Evolutionary conservation across 345 rosid genomes (phyloP), one percentile per base, ranked within the genome.

Genomic region (Citrus glauca): DNA sequence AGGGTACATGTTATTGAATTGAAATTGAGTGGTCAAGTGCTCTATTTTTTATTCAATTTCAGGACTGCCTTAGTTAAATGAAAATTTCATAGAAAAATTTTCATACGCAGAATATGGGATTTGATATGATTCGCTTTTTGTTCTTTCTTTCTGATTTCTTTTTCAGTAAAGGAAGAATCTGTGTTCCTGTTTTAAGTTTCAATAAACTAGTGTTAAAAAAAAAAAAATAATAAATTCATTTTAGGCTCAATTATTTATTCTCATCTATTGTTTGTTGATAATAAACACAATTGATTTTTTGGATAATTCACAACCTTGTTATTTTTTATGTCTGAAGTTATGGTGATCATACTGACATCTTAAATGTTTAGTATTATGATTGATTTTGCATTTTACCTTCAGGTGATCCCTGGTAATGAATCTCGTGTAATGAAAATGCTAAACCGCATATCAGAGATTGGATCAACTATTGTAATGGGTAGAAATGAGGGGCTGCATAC

Each of bases 331-430:
- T 63, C 53, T 40, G 35, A 62, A 45, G 50, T 53, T 53, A 5
- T 35, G 57, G 65, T 69, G 33, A 71, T 3, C 37, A 22, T 79
- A 6, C 40, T 11, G 30, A 20, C 66, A 30, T 33, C 30, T 77
- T 28, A 57, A 33, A 57, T 79, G 20, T 77, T 74, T 42, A 68
- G 69, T 40, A 72, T 14, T 72, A 32, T 61, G 30, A 68, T 38
- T 28, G 37, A 9, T 82, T 63, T 35, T 61, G 28, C 66, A 33
- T 70, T 72, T 73, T 33, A 73, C 80, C 82, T 87, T 63, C 71
- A 95, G 99, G 98, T 96, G 56, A 96, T 96, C 84, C 99, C 99
- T 69, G 99, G 99, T 75, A 96, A 96, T 72, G 99, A 96, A 85
- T 87, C 99, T 77, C 87, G 97, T 66, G 99, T 96, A 53, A 96